phyloP scores from a whole-genome alignment of 371 early-diverging fungal genomes.

The Rhizopus stolonifer region DNA sequence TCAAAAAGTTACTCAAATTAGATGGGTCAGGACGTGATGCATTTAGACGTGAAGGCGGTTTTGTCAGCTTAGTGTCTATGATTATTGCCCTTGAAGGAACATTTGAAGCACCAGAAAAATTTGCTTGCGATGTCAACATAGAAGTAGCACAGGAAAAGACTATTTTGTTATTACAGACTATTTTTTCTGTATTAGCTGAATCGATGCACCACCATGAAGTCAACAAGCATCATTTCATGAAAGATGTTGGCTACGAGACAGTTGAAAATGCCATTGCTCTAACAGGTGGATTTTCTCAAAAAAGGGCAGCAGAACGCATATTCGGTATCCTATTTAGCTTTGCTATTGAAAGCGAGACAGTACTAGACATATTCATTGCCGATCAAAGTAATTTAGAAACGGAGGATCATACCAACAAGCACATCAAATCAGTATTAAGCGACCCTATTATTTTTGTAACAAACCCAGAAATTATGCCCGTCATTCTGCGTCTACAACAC shows the following conservation, averaged over 20 bases:
- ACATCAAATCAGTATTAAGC: slow-evolving; percentile 33
- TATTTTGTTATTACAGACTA: slow-evolving; percentile 42
- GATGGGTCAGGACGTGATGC: slow-evolving; percentile 50
- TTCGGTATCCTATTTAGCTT: slow-evolving; percentile 67
- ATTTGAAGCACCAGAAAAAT: slow-evolving; percentile 36
- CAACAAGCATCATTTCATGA: slow-evolving; percentile 54
- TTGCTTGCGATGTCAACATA: slow-evolving; percentile 31
- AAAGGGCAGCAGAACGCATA: slow-evolving; percentile 38
- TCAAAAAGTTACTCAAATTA: slow-evolving; percentile 50
- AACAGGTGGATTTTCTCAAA: slow-evolving; percentile 54
- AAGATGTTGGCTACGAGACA: slow-evolving; percentile 56
- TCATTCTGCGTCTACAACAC: slow-evolving; percentile 54
- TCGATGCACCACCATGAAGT: slow-evolving; percentile 59
- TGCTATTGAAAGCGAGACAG: slow-evolving; percentile 52
- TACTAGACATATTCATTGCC: slow-evolving; percentile 49
- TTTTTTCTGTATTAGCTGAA: slow-evolving; percentile 56
- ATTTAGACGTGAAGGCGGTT: slow-evolving; percentile 65
- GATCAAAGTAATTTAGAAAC: slow-evolving; percentile 1
- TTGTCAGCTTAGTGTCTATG: slow-evolving; percentile 63
- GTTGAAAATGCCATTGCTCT: slow-evolving; percentile 61
- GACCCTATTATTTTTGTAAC: slow-evolving; percentile 30
- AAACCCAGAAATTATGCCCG: slow-evolving; percentile 59
- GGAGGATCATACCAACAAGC: neutral
- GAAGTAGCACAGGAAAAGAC: slow-evolving; percentile 11
- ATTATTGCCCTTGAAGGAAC: slow-evolving; percentile 63